These are phyloP conservation scores for Peronospora destructor DNA, from an alignment of 352 stramenopile genomes.

Conservation along the genomic window DNA sequence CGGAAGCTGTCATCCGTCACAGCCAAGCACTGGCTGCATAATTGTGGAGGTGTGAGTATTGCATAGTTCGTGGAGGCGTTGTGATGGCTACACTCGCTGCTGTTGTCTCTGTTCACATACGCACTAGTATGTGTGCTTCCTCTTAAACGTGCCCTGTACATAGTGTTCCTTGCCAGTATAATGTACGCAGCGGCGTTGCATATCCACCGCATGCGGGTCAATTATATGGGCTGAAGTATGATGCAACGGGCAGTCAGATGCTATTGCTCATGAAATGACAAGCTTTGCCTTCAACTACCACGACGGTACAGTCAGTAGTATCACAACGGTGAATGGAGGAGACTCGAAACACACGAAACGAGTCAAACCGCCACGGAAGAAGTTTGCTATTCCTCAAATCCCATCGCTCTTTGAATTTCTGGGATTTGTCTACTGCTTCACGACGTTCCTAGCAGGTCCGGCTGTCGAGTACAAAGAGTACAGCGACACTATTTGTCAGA, in stretches of 20 bases:
- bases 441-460: conserved; percentile 91
- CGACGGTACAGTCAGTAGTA: conserved; percentile 67
- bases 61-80: conserved; percentile 91
- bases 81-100: conserved; percentile 94
- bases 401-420: conserved; percentile 92
- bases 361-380: conserved; percentile 31
- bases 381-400: conserved; percentile 62
- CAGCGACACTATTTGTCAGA: conserved; percentile 51
- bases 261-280: conserved; percentile 96
- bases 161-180: conserved; percentile 92
- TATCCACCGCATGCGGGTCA: conserved; percentile 92
- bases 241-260: conserved; percentile 87
- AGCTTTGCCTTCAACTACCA: conserved; percentile 96
- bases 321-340: conserved; percentile 16
- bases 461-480: conserved; percentile 95
- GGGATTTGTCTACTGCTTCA: conserved; percentile 95
- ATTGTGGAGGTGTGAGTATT: conserved; percentile 88
- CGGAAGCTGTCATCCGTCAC: conserved; percentile 64
- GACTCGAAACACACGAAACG: conserved; percentile 25
- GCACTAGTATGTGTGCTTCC: conserved; percentile 49
- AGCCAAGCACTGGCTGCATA: conserved; percentile 89
- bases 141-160: conserved; percentile 43
- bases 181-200: conserved; percentile 88
- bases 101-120: conserved; percentile 89
- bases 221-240: conserved; percentile 90